Percentiles rank a stretch among this genome's conserved stretches.
phyloP scores from a whole-genome alignment of 2,329 filamentous ascomycete genomes.

The Bipolaris sorokiniana region DNA sequence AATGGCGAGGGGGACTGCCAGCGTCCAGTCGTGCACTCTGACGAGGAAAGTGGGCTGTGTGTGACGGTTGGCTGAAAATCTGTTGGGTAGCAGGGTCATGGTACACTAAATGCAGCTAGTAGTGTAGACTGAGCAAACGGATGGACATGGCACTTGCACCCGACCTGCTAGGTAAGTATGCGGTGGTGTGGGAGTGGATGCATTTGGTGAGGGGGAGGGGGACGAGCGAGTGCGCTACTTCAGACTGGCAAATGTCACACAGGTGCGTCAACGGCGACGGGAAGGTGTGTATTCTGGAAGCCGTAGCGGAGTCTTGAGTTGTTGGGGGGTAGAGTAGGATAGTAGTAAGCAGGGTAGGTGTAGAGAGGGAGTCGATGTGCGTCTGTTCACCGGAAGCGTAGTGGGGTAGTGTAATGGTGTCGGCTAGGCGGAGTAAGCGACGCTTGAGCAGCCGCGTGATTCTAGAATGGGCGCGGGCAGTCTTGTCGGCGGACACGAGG shows the following conservation, averaged over 20 bases:
- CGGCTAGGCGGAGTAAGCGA: slow-evolving; percentile 26
- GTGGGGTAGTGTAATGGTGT: slow-evolving; percentile 20
- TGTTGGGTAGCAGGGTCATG: too few relatives aligned
- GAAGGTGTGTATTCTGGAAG: not conserved
- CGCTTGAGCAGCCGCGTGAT: slow-evolving; percentile 32
- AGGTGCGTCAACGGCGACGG: not conserved
- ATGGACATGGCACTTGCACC: too few relatives aligned
- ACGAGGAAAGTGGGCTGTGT: too few relatives aligned
- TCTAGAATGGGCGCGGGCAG: slow-evolving; percentile 24
- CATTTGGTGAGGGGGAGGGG: slow-evolving; percentile 17
- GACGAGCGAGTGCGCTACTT: slow-evolving; percentile 14
- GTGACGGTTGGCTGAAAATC: too few relatives aligned
- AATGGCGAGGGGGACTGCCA: not conserved
- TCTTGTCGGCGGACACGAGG: slow-evolving; percentile 19
- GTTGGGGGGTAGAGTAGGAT: slow-evolving; percentile 9
- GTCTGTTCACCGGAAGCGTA: slow-evolving; percentile 37
- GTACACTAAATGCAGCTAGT: too few relatives aligned
- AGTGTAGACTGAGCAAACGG: too few relatives aligned
- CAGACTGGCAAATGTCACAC: not conserved
- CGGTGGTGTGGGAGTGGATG: slow-evolving; percentile 18
- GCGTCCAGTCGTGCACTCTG: too few relatives aligned
- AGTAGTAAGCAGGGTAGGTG: too few relatives aligned
- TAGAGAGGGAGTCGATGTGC: slow-evolving; percentile 15
- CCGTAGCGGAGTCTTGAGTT: not conserved
- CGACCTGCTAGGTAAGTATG: too few relatives aligned